Percentiles rank a stretch among this genome's conserved stretches.
Evolutionary conservation across 495 filamentous ascomycete species (phyloP).

Genomic region (Geoglossum glabrum): DNA sequence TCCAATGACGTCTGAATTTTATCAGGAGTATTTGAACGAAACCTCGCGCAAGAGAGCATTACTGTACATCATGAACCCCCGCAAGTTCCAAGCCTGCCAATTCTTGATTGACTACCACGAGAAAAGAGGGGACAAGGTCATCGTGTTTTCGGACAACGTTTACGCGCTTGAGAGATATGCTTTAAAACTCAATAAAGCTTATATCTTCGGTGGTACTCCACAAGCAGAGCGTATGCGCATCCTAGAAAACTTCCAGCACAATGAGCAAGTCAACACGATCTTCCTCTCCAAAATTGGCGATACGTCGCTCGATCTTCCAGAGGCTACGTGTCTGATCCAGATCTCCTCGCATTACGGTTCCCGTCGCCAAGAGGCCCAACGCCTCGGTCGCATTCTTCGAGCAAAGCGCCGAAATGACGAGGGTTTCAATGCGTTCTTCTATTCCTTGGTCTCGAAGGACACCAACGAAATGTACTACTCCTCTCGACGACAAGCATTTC

Average conservation of each 20-base stretch:
- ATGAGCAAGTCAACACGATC: slow-evolving; percentile 79
- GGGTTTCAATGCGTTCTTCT: slow-evolving; percentile 99
- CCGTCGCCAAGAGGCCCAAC: slow-evolving; percentile 89
- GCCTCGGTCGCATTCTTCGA: slow-evolving; percentile 82
- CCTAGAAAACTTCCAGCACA: slow-evolving; percentile 92
- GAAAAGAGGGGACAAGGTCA: slow-evolving; percentile 88
- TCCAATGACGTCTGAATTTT: slow-evolving; percentile 97
- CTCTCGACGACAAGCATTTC: slow-evolving; percentile 88
- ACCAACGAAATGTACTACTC: slow-evolving; percentile 98
- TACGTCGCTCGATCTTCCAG: slow-evolving; percentile 87
- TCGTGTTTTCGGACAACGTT: slow-evolving; percentile 97
- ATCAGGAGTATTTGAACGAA: slow-evolving; percentile 72
- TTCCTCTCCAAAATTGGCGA: slow-evolving; percentile 98
- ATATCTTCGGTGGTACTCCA: slow-evolving; percentile 79
- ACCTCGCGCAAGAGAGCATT: slow-evolving; percentile 48
- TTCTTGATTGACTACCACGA: slow-evolving; percentile 98
- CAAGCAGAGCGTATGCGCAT: slow-evolving; percentile 77
- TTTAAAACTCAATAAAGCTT: slow-evolving; percentile 64
- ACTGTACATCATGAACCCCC: slow-evolving; percentile 92
- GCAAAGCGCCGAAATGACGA: slow-evolving; percentile 95
- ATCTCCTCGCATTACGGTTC: slow-evolving; percentile 98
- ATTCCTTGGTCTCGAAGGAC: slow-evolving; percentile 90
- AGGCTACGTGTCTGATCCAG: slow-evolving; percentile 94
- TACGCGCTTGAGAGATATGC: slow-evolving; percentile 82
- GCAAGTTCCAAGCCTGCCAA: slow-evolving; percentile 91